Percentiles rank a stretch among this genome's conserved stretches.
Evolutionary conservation across 306 rosid species (phyloP).

Genomic region (Biancaea sappan): DNA sequence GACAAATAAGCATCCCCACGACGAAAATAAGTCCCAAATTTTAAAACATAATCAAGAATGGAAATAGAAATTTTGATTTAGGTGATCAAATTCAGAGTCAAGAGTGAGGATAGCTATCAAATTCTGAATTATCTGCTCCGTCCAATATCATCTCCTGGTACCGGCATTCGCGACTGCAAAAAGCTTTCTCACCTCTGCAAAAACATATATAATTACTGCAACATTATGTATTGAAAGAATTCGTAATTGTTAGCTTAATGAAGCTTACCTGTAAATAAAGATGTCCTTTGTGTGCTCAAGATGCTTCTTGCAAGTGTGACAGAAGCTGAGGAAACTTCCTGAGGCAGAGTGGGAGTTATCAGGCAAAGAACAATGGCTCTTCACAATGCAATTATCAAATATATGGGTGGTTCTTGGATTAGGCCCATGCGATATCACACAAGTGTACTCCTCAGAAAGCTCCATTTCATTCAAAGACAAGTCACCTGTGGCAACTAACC

Average conservation of each 20-base stretch:
- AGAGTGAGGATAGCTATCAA: constrained; percentile 38
- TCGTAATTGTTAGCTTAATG: too few relatives aligned
- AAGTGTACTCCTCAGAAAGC: constrained; percentile 84
- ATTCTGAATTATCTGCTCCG: constrained; percentile 46
- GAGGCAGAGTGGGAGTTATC: constrained; percentile 32
- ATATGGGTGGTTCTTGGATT: constrained; percentile 83
- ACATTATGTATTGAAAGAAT: too few relatives aligned
- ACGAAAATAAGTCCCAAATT: not conserved
- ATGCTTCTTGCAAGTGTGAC: constrained; percentile 83
- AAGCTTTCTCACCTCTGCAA: constrained; percentile 93
- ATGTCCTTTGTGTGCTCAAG: constrained; percentile 80
- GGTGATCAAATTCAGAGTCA: constrained; percentile 31
- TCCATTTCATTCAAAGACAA: constrained; percentile 71
- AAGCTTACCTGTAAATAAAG: constrained; percentile 75
- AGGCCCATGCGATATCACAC: constrained; percentile 81
- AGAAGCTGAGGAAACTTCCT: constrained; percentile 70
- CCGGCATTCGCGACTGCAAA: constrained; percentile 86
- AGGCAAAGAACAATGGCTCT: constrained; percentile 44
- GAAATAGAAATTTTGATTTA: constrained; percentile 25
- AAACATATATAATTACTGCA: too few relatives aligned
- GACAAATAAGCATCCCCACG: not conserved
- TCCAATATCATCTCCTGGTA: constrained; percentile 73
- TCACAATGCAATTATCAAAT: constrained; percentile 71
- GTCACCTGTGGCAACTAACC: not conserved
- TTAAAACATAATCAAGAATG: constrained; percentile 31